Conservation (phyloP, 441 rosid species). For the Gossypium gossypioides region DNA sequence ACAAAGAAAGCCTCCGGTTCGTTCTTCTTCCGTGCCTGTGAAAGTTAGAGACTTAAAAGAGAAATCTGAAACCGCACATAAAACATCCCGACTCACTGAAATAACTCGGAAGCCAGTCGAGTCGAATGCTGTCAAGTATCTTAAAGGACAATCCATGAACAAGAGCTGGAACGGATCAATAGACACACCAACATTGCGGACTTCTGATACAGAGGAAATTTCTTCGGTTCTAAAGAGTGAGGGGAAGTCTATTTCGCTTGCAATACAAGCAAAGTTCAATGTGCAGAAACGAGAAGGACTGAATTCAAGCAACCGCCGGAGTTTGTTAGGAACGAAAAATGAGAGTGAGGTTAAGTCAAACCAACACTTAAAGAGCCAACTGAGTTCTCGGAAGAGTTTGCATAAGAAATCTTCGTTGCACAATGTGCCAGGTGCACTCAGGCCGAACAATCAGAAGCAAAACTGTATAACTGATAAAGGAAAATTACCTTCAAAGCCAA, state of each 20-base stretch:
- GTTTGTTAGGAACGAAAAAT: slow-evolving; percentile 36
- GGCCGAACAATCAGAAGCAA: slow-evolving; percentile 86
- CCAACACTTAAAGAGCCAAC: slow-evolving; percentile 51
- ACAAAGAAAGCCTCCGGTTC: slow-evolving; percentile 35
- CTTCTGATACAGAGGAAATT: slow-evolving; percentile 37
- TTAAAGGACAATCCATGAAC: slow-evolving; percentile 56
- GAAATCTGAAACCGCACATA: slow-evolving; percentile 43
- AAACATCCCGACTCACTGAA: slow-evolving; percentile 36
- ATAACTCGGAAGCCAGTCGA: slow-evolving; percentile 37
- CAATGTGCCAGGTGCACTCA: slow-evolving; percentile 48
- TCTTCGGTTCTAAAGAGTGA: slow-evolving; percentile 34
- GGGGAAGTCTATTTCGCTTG: slow-evolving; percentile 71
- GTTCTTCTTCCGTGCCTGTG: slow-evolving; percentile 29
- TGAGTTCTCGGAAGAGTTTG: slow-evolving; percentile 38
- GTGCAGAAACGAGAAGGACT: slow-evolving; percentile 69
- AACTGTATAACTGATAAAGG: slow-evolving; percentile 45
- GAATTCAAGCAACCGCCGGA: slow-evolving; percentile 36
- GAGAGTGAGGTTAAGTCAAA: slow-evolving; percentile 40
- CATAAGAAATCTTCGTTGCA: slow-evolving; percentile 32
- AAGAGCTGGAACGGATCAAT: slow-evolving; percentile 59
- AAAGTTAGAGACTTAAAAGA: slow-evolving; percentile 43
- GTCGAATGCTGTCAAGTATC: slow-evolving; percentile 45
- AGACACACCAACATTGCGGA: slow-evolving; percentile 32
- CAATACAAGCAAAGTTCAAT: slow-evolving; percentile 80
- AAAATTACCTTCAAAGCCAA: slow-evolving; percentile 37